Conservation (phyloP, 2,329 filamentous ascomycete species). For the Coleophoma eucalyptorum region DNA sequence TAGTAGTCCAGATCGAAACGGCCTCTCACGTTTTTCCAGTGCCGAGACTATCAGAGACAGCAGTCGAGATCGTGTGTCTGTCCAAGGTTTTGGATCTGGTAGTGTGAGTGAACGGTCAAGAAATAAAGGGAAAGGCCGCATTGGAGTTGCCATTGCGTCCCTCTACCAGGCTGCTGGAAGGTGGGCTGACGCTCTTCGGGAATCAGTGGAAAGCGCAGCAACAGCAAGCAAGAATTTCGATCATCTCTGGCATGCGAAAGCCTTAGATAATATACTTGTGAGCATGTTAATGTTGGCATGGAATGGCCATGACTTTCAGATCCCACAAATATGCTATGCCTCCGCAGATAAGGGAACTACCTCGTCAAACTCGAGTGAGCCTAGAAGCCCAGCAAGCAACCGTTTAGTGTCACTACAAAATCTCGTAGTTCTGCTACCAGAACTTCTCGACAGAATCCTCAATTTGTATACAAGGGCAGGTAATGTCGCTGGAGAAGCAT, state of each 20-base stretch:
- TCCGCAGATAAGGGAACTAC: slow-evolving; percentile 26
- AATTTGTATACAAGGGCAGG: slow-evolving; percentile 68
- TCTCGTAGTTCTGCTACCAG: slow-evolving; percentile 60
- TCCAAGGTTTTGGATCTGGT: slow-evolving; percentile 67
- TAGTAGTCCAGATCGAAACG: slow-evolving; percentile 8
- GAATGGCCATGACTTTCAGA: slow-evolving; percentile 77
- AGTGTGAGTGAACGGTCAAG: slow-evolving; percentile 74
- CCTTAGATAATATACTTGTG: slow-evolving; percentile 80
- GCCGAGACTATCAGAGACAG: slow-evolving; percentile 15
- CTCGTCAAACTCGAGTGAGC: slow-evolving; percentile 12
- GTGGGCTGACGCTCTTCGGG: slow-evolving; percentile 83
- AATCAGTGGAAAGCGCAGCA: slow-evolving; percentile 75
- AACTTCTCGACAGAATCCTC: slow-evolving; percentile 71
- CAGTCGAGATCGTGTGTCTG: slow-evolving; percentile 51
- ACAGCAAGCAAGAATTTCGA: slow-evolving; percentile 79
- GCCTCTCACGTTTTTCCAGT: slow-evolving; percentile 15
- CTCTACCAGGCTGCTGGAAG: slow-evolving; percentile 85
- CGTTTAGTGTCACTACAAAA: slow-evolving; percentile 39
- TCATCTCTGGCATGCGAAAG: slow-evolving; percentile 96
- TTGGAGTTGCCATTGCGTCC: slow-evolving; percentile 76
- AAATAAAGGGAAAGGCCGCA: slow-evolving; percentile 75
- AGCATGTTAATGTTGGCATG: slow-evolving; percentile 82
- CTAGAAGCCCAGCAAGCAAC: slow-evolving; percentile 26
- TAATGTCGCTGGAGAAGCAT: slow-evolving; percentile 57
- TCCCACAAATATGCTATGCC: slow-evolving; percentile 51